Evolutionary conservation across 2,329 filamentous ascomycete species (phyloP).

Genomic region (Trematosphaeria pertusa): DNA sequence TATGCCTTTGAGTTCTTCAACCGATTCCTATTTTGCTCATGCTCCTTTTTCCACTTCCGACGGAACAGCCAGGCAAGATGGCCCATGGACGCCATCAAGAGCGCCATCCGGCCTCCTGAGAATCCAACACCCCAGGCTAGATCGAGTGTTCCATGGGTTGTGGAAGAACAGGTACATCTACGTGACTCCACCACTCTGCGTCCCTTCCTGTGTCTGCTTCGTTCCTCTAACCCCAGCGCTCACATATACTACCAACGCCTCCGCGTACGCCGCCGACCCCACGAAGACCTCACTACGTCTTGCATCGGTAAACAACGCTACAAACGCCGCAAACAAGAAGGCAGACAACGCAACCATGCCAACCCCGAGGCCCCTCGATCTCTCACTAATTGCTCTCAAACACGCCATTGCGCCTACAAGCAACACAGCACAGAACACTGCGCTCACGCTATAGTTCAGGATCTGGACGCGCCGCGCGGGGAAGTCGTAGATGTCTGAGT

Average conservation of each 20-base stretch:
- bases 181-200: no score
- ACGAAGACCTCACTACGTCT: constrained; percentile 6
- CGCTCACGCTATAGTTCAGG: constrained; percentile 4
- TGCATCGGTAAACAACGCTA: constrained; percentile 5
- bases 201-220: no score
- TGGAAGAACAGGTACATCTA: no score
- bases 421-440: constrained; percentile 2
- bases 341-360: constrained; percentile 6
- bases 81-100: no score
- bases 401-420: constrained; percentile 9
- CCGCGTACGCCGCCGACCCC: constrained; percentile 7
- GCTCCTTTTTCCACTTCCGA: no score
- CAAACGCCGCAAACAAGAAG: constrained; percentile 5
- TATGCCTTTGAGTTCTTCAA: no score
- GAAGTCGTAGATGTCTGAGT: constrained; percentile 7
- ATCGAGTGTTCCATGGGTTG: no score
- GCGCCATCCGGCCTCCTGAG: no score
- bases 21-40: no score
- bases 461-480: constrained; percentile 8
- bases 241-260: constrained; percentile 1
- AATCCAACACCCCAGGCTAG: no score
- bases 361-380: constrained; percentile 4
- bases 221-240: background rate
- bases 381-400: background rate
- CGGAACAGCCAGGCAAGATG: no score